Conservation (phyloP, 2,329 filamentous ascomycete species). For the Aspergillus caelatus region DNA sequence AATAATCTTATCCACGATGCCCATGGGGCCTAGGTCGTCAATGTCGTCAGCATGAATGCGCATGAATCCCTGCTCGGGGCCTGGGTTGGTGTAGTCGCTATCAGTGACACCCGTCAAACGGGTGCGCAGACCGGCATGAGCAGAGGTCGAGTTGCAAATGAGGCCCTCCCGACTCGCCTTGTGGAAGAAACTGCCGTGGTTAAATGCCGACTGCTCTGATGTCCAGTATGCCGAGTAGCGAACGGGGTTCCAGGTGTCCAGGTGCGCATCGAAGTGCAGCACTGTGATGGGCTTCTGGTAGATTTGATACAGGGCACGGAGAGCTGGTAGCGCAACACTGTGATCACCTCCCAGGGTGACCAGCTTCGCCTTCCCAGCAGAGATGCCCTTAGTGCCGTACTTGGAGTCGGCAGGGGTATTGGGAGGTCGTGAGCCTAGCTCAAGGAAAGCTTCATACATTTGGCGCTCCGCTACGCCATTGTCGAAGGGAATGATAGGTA, state of each 20-base stretch:
- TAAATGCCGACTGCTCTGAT: constrained; percentile 73
- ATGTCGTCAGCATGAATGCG: constrained; percentile 84
- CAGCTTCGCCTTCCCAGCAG: constrained; percentile 53
- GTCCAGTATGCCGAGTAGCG: constrained; percentile 78
- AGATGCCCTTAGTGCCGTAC: constrained; percentile 34
- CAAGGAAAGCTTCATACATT: constrained; percentile 78
- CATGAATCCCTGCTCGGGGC: constrained; percentile 76
- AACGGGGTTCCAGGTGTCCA: constrained; percentile 82
- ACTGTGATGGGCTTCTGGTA: constrained; percentile 68
- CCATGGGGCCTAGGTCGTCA: constrained; percentile 74
- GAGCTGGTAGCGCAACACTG: constrained; percentile 68
- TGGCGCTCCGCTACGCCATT: constrained; percentile 79
- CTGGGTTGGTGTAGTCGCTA: constrained; percentile 68
- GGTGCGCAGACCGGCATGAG: constrained; percentile 83
- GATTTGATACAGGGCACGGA: constrained; percentile 65
- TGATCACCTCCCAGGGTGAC: constrained; percentile 76
- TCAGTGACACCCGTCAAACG: constrained; percentile 68
- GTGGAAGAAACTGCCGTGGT: constrained; percentile 92
- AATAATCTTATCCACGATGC: constrained; percentile 72
- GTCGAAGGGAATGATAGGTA: constrained; percentile 84
- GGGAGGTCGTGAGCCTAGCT: constrained; percentile 60
- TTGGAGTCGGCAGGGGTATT: constrained; percentile 30
- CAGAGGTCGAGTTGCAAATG: constrained; percentile 71
- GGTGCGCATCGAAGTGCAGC: constrained; percentile 76
- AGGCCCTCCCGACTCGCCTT: constrained; percentile 79